Conservation (phyloP, 441 rosid genomes). For the Euphorbia schlechtendalii region DNA sequence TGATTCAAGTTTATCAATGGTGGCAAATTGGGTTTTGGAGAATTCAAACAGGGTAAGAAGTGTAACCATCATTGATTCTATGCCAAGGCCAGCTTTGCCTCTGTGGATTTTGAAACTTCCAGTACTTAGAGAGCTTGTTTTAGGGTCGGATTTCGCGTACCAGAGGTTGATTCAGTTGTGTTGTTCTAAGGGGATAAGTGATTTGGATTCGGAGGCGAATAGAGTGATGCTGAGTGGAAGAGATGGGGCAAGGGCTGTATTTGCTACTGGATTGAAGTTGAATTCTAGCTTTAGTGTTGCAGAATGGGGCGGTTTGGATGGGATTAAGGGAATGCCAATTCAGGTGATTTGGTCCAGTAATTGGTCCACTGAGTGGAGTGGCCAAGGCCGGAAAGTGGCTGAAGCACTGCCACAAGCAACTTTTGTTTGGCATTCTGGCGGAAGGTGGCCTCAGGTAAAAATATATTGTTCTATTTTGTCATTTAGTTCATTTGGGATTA, state of each 20-base stretch:
- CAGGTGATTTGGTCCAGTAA: no score
- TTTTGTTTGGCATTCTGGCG: constrained; percentile 61
- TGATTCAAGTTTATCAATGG: constrained; percentile 71
- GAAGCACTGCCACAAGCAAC: constrained; percentile 69
- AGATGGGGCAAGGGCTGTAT: constrained; percentile 57
- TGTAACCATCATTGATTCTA: constrained; percentile 66
- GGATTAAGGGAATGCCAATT: no score
- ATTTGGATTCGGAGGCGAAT: constrained; percentile 51
- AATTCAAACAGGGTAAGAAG: constrained; percentile 53
- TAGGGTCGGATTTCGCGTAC: constrained; percentile 45
- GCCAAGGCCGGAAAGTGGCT: constrained; percentile 50
- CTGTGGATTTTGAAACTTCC: constrained; percentile 53
- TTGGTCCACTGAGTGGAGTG: constrained; percentile 45
- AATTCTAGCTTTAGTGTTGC: constrained; percentile 34
- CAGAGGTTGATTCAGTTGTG: constrained; percentile 44
- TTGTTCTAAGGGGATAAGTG: constrained; percentile 49
- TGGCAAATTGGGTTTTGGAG: constrained; percentile 65
- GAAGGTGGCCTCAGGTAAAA: constrained; percentile 92
- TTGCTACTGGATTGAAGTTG: constrained; percentile 50
- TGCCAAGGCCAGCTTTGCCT: constrained; percentile 61
- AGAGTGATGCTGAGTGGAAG: constrained; percentile 66
- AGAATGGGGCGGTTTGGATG: no score
- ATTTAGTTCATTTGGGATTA: neutral
- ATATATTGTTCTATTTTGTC: constrained; percentile 3
- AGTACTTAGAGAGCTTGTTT: constrained; percentile 46